These are phyloP conservation scores for Fusarium newnesense DNA, from an alignment of 2,329 filamentous ascomycete species.

Conservation along the genomic window DNA sequence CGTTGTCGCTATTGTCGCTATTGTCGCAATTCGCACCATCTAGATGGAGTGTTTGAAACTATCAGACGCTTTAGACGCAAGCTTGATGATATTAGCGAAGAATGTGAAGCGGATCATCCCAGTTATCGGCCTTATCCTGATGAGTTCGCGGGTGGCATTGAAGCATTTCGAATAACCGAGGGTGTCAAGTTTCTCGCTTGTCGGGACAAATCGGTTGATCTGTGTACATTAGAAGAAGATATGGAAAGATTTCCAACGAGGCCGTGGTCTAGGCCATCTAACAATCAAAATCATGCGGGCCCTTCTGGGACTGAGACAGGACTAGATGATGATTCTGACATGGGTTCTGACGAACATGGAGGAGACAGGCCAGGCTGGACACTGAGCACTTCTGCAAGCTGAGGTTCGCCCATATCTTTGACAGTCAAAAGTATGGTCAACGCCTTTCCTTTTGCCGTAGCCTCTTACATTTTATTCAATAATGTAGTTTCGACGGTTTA, in stretches of 20 bases:
- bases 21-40: background rate
- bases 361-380: background rate
- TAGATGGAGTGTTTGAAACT: background rate
- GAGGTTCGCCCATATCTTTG: too few relatives aligned
- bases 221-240: background rate
- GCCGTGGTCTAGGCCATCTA: too few relatives aligned
- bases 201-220: background rate
- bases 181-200: background rate
- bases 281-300: background rate
- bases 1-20: background rate
- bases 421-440: too few relatives aligned
- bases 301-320: background rate
- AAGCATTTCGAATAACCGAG: fast-evolving
- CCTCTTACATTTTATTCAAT: background rate
- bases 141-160: too few relatives aligned
- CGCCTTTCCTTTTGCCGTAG: fast-evolving
- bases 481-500: fast-evolving
- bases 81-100: fast-evolving
- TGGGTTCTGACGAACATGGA: background rate
- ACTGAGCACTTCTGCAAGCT: too few relatives aligned
- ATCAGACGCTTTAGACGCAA: fast-evolving
- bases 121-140: background rate
- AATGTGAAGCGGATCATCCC: background rate
- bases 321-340: background rate
- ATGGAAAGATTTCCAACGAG: background rate